Conservation (phyloP, 148 eudicot genomes). For the Salicornia ramosissima region DNA sequence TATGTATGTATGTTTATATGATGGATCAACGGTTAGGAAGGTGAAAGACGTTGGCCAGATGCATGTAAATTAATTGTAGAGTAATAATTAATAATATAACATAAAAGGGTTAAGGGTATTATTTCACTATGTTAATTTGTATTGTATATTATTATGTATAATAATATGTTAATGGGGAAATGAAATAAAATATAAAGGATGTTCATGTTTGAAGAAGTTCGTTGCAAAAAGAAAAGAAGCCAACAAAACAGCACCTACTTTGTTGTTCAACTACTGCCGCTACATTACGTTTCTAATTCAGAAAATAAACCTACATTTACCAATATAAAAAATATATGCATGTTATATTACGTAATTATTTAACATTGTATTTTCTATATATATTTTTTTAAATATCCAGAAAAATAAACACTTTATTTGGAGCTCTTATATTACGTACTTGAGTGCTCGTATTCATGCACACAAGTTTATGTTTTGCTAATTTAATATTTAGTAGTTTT, state of each 20-base stretch:
- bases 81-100: too few species aligned
- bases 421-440: too few species aligned
- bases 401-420: too few species aligned
- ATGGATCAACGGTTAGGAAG: not conserved
- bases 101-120: too few species aligned
- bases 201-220: conserved; percentile 11
- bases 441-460: too few species aligned
- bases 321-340: not conserved
- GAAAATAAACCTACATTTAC: not conserved
- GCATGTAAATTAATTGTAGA: not conserved
- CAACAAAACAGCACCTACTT: conserved; percentile 26
- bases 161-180: conserved; percentile 14
- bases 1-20: not conserved
- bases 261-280: conserved; percentile 25
- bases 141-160: too few species aligned
- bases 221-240: not conserved
- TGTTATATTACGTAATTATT: conserved; percentile 1
- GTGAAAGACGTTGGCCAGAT: conserved; percentile 26
- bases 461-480: too few species aligned
- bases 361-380: not conserved
- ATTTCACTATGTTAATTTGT: too few species aligned
- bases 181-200: not conserved
- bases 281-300: conserved; percentile 21
- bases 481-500: too few species aligned
- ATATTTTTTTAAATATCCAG: too few species aligned